Evolutionary conservation across 2,329 filamentous ascomycete species (phyloP), one percentile per base, ranked within the genome.

Genomic region (Chrysoporthe puriensis): DNA sequence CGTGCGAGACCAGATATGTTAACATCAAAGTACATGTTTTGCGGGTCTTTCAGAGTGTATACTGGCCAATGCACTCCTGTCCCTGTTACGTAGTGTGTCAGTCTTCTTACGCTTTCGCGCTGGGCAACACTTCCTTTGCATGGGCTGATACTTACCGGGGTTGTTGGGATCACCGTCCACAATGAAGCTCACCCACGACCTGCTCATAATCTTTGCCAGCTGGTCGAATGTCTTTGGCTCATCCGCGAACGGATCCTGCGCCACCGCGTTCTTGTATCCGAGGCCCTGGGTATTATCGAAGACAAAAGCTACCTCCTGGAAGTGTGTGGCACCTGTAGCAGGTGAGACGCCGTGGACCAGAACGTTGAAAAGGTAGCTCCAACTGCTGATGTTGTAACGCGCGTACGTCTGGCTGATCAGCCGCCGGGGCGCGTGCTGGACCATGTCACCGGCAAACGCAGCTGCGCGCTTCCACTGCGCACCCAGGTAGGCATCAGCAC

Each of bases 111-210:
- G 5, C 9, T 36, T 32, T 44, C 13, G 8, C 46, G 36, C n/a
- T 26, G 13, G 3, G 16, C 14, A 18, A 57, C 1, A n/a, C 32
- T 40, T 16, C 14, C 52, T 56, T 4, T 56, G 16, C 1, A 42
- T 3, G 3, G 32, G 36, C 2, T 34, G 13, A 18, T 42, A 71
- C 70, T 58, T 69, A 70, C 71, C 70, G 57, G 63, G 48, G 59
- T 74, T 67, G 67, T 82, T 84, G 18, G 84, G 84, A 72, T 84
- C 76, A 26, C 79, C 72, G 59, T 77, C 77, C 63, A 80, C 76
- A 60, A 85, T 79, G 69, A 86, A 87, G 2, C 77, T 78, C 34
- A 82, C 80, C 85, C 85, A 86, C 80, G 82, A 82, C 64, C 79
- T 77, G 64, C 78, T 79, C 83, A 86, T 86, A 70, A 82, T 74